Base-by-base conservation (phyloP, 2,329 filamentous ascomycete species). In the Xylaria sp. region DNA sequence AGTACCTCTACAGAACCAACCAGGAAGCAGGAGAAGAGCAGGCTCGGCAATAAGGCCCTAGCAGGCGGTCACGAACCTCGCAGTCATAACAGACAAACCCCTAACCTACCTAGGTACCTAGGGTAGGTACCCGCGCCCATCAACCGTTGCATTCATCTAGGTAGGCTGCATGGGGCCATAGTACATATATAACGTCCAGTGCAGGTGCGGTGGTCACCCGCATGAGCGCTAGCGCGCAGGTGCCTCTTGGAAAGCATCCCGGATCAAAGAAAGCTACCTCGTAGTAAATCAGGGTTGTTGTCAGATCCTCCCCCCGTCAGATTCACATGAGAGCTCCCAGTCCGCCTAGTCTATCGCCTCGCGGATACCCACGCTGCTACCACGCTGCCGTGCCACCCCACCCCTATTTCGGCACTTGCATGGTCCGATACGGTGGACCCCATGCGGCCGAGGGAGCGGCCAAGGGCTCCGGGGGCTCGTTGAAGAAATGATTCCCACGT, bases 321-420 rank as follows among this genome's bases (percentile, higher is more conserved):
- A 13, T 34, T 34, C 24, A 6, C 24, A 26, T 26, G 24, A 26
- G 8, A 41, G 3, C 4, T 18, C 9, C 38, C 11, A 41, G 39
- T 41, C 22, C 16, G 39, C 22, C n/a, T n/a, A n/a, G n/a, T n/a
- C n/a, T 41, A 41, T 19, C 17, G 39, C 22, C 39, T n/a, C n/a
- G n/a, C n/a, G n/a, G n/a, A n/a, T n/a, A n/a, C n/a, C n/a, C n/a
- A 34, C 8, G 47, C 39, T 47, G 46, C 46, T 39, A 59, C 40
- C 48, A 46, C 48, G 52, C 8, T 11, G 29, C 8, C 11, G 29
- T 11, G 29, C 8, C 11, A 11, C 4, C 11, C 29, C 29, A 34
- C 11, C 11, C 29, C 29, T 34, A 50, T 54, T 44, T 54, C 56
- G 59, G 56, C 56, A 60, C 52, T 57, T 60, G 59, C 56, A 60